These are phyloP conservation scores for Lantana camara DNA, from an alignment of 257 asterid genomes.

Conservation along the genomic window DNA sequence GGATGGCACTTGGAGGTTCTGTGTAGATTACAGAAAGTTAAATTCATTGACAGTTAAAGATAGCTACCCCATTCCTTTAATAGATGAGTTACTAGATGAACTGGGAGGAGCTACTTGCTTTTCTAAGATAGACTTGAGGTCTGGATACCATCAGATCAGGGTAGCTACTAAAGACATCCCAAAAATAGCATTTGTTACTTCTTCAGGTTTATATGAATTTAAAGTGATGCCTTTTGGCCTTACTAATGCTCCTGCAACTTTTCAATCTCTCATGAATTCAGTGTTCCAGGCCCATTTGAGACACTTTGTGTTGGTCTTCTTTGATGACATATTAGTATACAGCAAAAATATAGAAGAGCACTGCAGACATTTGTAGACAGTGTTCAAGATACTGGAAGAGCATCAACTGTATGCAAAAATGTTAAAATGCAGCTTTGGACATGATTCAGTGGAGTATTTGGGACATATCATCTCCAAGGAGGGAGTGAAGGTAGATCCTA, in stretches of 20 bases:
- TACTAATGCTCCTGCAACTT: background rate
- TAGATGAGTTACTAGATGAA: background rate
- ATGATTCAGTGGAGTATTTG: background rate
- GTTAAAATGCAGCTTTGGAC: background rate
- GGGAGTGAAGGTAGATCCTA: background rate
- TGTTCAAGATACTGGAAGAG: too few relatives aligned
- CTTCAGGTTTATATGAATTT: background rate
- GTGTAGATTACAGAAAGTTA: background rate
- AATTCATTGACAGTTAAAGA: background rate
- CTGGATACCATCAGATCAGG: background rate
- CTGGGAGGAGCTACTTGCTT: slow-evolving; percentile 42
- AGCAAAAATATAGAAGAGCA: background rate
- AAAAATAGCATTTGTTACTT: background rate
- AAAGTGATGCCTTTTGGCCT: background rate
- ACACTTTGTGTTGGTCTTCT: background rate
- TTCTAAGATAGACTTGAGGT: slow-evolving; percentile 36
- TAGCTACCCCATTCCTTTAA: background rate
- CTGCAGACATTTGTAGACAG: background rate
- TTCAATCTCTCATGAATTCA: background rate
- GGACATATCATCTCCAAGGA: background rate
- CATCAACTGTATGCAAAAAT: background rate
- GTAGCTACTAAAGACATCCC: background rate
- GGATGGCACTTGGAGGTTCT: background rate
- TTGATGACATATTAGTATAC: background rate
- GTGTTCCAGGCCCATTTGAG: background rate